A percentile compares a stretch with the other conserved stretches of the same genome.
phyloP scores from a whole-genome alignment of 2,329 filamentous ascomycete genomes.

The Sarocladium kiliense region DNA sequence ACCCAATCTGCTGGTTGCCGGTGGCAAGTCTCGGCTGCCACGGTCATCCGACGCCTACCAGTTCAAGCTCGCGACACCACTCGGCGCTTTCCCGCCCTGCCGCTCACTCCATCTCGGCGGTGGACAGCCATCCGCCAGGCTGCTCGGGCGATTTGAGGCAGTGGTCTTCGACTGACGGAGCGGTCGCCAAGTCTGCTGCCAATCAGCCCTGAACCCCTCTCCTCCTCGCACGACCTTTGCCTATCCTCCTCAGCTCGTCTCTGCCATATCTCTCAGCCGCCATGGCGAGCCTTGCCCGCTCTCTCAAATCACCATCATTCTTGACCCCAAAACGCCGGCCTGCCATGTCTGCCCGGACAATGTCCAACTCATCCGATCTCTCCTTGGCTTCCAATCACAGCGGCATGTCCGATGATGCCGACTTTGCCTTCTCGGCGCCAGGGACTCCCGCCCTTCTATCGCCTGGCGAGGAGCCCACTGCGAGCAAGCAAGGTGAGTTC shows the following conservation, averaged over 20 bases:
- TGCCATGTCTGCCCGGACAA: slow-evolving; percentile 34
- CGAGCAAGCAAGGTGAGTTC: neutral
- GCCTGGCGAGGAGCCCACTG: neutral
- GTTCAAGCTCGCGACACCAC: neutral
- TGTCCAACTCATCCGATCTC: slow-evolving; percentile 38
- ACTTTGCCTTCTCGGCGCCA: slow-evolving; percentile 3
- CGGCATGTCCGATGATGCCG: neutral
- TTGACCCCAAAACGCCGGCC: slow-evolving; percentile 38
- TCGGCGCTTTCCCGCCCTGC: neutral
- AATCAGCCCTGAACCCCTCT: neutral
- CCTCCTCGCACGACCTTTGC: neutral
- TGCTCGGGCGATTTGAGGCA: neutral
- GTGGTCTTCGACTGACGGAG: neutral
- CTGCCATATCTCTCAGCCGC: slow-evolving; percentile 9
- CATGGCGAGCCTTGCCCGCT: slow-evolving; percentile 46
- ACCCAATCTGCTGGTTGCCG: neutral
- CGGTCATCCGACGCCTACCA: neutral
- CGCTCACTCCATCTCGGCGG: neutral
- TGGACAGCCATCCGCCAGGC: neutral
- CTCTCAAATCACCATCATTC: slow-evolving; percentile 42
- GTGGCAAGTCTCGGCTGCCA: neutral
- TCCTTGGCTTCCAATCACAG: slow-evolving; percentile 5
- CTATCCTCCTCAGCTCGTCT: neutral
- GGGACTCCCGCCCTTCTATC: neutral
- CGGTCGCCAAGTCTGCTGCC: neutral